Conservation (phyloP, 805 yeast genomes). For the Wickerhamiella vanderwaltii region DNA sequence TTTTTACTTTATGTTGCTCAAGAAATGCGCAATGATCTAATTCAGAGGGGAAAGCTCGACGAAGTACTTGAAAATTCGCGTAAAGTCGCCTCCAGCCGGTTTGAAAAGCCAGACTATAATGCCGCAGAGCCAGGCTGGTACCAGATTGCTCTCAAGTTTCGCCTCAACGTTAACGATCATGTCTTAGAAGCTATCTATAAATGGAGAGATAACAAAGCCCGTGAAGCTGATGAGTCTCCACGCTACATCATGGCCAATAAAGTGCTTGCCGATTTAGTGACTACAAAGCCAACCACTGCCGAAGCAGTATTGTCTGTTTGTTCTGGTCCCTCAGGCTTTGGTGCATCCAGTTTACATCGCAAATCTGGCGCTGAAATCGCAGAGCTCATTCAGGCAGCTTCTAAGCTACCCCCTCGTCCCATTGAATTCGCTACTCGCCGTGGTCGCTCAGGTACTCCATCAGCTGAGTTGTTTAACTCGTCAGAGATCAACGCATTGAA, state of each 20-base stretch:
- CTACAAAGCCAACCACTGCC: constrained; percentile 45
- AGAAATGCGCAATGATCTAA: constrained; percentile 49
- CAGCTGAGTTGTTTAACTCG: neutral
- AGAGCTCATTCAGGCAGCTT: constrained; percentile 34
- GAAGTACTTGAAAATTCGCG: constrained; percentile 61
- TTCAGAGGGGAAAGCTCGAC: constrained; percentile 35
- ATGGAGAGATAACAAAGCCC: constrained; percentile 77
- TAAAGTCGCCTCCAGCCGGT: constrained; percentile 65
- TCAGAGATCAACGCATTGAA: neutral
- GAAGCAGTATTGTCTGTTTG: constrained; percentile 32
- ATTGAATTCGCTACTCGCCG: neutral
- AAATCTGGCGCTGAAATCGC: constrained; percentile 47
- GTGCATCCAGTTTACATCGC: constrained; percentile 45
- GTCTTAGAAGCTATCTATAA: constrained; percentile 49
- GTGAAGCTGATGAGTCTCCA: constrained; percentile 70
- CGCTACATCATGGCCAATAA: constrained; percentile 78
- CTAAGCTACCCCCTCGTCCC: constrained; percentile 2
- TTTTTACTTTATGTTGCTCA: constrained; percentile 73
- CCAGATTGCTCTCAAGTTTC: constrained; percentile 49
- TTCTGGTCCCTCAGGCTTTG: neutral
- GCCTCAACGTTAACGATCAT: constrained; percentile 40
- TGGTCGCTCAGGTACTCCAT: neutral
- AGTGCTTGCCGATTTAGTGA: constrained; percentile 48
- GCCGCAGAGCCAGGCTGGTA: constrained; percentile 49
- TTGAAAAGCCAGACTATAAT: constrained; percentile 64